Percentiles rank a stretch among this genome's conserved stretches.
phyloP scores from a whole-genome alignment of 176 grass and related monocot species.

The Carex kokanica region DNA sequence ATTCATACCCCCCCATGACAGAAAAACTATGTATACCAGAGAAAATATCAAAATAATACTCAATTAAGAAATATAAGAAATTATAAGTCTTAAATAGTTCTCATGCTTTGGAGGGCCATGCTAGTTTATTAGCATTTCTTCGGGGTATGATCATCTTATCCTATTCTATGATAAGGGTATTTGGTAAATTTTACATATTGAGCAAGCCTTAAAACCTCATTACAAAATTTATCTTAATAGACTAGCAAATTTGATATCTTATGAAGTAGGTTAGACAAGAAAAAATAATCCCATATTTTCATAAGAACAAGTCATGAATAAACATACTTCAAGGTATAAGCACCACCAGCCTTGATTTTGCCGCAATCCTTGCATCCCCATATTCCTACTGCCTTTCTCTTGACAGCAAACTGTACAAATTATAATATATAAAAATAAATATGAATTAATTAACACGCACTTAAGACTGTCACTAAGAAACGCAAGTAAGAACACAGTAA shows the following conservation, averaged over 20 bases:
- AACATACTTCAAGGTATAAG: conserved; percentile 78
- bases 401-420: conserved; percentile 58
- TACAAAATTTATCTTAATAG: not conserved
- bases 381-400: conserved; percentile 88
- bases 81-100: not conserved
- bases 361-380: conserved; percentile 85
- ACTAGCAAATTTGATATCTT: not conserved
- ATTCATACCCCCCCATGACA: not conserved
- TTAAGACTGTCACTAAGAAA: not conserved
- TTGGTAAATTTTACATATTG: not conserved
- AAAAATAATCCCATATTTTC: not conserved
- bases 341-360: conserved; percentile 75
- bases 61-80: not conserved
- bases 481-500: not conserved
- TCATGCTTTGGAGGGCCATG: not conserved
- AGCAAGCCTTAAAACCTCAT: not conserved
- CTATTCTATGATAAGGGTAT: not conserved
- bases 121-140: not conserved
- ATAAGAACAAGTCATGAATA: not conserved
- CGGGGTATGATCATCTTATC: not conserved
- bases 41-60: not conserved
- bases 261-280: not conserved
- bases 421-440: not conserved
- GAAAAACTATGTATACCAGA: not conserved
- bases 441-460: not conserved